phyloP scores from a whole-genome alignment of 345 rosid genomes.

The Pelargonium nanum region DNA sequence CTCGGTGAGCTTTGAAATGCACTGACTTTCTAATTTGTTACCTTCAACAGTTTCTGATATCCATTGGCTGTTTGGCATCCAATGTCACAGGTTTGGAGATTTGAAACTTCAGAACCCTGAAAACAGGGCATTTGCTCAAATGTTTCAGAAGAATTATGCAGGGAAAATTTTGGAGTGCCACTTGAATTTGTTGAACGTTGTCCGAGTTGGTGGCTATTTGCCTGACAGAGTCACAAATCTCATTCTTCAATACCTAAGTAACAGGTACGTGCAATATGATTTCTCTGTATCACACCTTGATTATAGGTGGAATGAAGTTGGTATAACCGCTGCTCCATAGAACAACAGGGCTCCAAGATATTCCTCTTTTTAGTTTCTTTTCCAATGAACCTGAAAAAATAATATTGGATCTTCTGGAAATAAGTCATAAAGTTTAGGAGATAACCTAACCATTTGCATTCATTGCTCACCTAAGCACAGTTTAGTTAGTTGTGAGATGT shows the following conservation, averaged over 20 bases:
- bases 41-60: neutral
- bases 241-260: conserved; percentile 89
- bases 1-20: conserved; percentile 38
- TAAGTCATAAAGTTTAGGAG: neutral
- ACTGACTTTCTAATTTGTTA: neutral
- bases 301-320: neutral
- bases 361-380: neutral
- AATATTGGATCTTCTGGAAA: neutral
- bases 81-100: conserved; percentile 79
- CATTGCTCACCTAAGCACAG: too few species aligned
- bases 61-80: neutral
- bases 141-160: conserved; percentile 86
- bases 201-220: conserved; percentile 82
- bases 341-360: too few species aligned
- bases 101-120: conserved; percentile 80
- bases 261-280: conserved; percentile 44
- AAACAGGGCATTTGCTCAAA: conserved; percentile 73
- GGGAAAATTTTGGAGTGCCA: conserved; percentile 93
- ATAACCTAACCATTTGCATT: neutral
- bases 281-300: neutral
- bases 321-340: neutral
- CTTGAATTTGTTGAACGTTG: conserved; percentile 63
- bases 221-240: conserved; percentile 96
- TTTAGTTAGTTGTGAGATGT: too few species aligned
- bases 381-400: too few species aligned